Evolutionary conservation across 2,329 filamentous ascomycete species (phyloP), one percentile per base, ranked within the genome.

Genomic region (Phaeomoniella chlamydospora): DNA sequence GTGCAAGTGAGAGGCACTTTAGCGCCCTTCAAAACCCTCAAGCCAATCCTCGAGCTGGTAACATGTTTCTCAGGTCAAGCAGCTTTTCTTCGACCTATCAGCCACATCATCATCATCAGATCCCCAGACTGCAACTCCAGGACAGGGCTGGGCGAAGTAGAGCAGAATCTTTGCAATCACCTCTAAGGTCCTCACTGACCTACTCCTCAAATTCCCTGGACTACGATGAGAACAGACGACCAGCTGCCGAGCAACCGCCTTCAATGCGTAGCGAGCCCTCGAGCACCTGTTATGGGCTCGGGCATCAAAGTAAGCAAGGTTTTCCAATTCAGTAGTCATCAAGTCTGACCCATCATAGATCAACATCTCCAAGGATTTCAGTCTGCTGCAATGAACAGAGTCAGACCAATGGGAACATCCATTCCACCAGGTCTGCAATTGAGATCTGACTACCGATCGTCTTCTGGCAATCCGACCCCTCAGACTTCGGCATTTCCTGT

Each of bases 1-100:
- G 44, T 35, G 43, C 51, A 31, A 46, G 49, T 30, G 46, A 46
- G 35, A 45, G 49, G 16, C 42, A 46, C 17, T 48, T 18, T 41
- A 46, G 4, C 47, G 47, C 6, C 41, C 45, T 3, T 46, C 50
- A 1, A 45, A 51, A 53, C 31, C 37, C 39, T 13, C 17, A 33
- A 11, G 31, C 41, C 13, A 35, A 34, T 36, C 35, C 37, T 4
- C 18, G 33, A 26, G 34, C 37, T 37, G 29, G 31, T n/a, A 39
- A 36, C 12, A 15, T 33, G n/a, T 39, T 37, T 16, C 29, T 31
- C 12, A 33, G 38, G 13, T 40, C 43, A 12, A 39, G 35, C 16
- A 42, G 39, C 30, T 46, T 45, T 19, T 34, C 38, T 6, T 37
- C 43, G 17, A 19, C 35, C 15, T 34, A 34, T 26, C 37, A 32